Conservation (phyloP, 2,329 filamentous ascomycete genomes). For the Zasmidium angulare region DNA sequence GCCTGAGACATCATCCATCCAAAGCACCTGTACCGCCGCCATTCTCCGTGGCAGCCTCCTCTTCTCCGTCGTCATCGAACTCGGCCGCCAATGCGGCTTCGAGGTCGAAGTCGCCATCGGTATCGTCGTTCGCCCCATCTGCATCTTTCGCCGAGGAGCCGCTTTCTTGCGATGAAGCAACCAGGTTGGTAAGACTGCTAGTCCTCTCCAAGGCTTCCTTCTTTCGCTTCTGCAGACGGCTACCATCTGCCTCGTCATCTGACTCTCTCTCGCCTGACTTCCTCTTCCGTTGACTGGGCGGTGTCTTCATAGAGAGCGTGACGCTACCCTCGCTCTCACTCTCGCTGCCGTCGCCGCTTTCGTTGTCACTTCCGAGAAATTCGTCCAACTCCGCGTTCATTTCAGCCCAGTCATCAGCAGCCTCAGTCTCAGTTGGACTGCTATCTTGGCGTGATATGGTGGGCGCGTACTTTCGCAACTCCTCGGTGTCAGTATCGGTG, state of each 20-base stretch:
- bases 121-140: conserved; percentile 18
- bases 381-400: conserved; percentile 72
- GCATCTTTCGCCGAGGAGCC: conserved; percentile 16
- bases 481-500: conserved; percentile 36
- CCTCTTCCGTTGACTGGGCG: conserved; percentile 30
- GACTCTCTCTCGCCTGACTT: conserved; percentile 32
- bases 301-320: conserved; percentile 20
- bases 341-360: conserved; percentile 20
- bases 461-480: conserved; percentile 50
- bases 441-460: conserved; percentile 40
- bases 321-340: not conserved
- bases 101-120: conserved; percentile 50
- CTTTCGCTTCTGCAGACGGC: conserved; percentile 48
- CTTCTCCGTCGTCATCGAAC: conserved; percentile 39
- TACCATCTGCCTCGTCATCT: conserved; percentile 44
- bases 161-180: conserved; percentile 35
- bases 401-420: conserved; percentile 44
- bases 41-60: conserved; percentile 18
- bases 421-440: conserved; percentile 29
- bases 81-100: conserved; percentile 56
- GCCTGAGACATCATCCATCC: not conserved
- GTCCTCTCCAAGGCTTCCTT: conserved; percentile 48
- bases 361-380: conserved; percentile 54
- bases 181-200: conserved; percentile 45
- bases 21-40: not conserved